These are phyloP conservation scores for Alternaria sp. DNA, from an alignment of 2,329 filamentous ascomycete species.

Conservation along the genomic window DNA sequence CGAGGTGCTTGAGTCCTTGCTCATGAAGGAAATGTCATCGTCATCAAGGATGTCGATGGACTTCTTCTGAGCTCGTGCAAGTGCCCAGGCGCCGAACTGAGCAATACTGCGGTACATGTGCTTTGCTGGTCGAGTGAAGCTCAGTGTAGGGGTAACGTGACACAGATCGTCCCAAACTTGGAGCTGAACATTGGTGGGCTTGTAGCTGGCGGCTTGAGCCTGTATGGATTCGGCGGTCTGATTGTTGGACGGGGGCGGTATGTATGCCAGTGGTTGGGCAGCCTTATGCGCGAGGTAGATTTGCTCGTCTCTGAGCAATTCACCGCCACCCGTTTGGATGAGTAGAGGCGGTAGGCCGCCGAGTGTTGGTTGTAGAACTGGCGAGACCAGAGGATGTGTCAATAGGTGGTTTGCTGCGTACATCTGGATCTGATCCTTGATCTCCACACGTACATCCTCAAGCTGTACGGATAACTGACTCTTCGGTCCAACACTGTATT, in stretches of 20 bases:
- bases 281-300: conserved; percentile 95
- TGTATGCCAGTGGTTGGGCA: conserved; percentile 80
- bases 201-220: conserved; percentile 72
- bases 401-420: conserved; percentile 85
- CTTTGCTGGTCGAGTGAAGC: conserved; percentile 94
- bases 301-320: conserved; percentile 91
- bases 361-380: conserved; percentile 84
- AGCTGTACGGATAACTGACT: conserved; percentile 69
- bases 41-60: conserved; percentile 84
- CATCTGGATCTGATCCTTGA: conserved; percentile 94
- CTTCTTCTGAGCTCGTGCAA: conserved; percentile 81
- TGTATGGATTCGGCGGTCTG: conserved; percentile 66
- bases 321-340: conserved; percentile 86
- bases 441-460: conserved; percentile 68
- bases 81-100: conserved; percentile 91
- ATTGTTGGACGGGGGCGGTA: conserved; percentile 59
- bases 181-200: conserved; percentile 88
- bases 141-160: conserved; percentile 90
- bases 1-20: conserved; percentile 57
- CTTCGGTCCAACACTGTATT: conserved; percentile 48
- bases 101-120: conserved; percentile 93
- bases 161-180: conserved; percentile 97
- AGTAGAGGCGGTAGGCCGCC: conserved; percentile 89
- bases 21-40: conserved; percentile 78
- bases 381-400: conserved; percentile 87